Conservation (phyloP, 257 asterid species). For the Primulina eburnea region DNA sequence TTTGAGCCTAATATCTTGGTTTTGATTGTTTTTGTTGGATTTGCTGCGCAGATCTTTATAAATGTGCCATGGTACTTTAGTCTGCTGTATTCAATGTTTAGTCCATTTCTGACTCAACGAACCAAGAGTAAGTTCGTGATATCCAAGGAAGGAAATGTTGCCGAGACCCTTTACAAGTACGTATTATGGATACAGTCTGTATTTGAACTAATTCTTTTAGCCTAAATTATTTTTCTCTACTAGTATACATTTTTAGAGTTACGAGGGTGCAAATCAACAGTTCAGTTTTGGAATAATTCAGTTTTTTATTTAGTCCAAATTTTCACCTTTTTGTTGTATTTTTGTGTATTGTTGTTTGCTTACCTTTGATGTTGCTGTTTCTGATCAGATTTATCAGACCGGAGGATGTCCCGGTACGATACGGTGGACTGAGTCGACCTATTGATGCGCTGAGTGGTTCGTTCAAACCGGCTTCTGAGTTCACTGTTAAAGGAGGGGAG, state of each 20-base stretch:
- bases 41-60: constrained; percentile 58
- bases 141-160: constrained; percentile 86
- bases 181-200: neutral
- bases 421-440: constrained; percentile 83
- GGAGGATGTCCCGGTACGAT: constrained; percentile 75
- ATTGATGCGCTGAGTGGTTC: constrained; percentile 53
- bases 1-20: neutral
- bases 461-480: constrained; percentile 90
- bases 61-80: constrained; percentile 97
- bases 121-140: constrained; percentile 94
- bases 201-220: neutral
- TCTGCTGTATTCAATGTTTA: constrained; percentile 80
- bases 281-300: too few species aligned
- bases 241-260: neutral
- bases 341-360: neutral
- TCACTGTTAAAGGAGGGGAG: constrained; percentile 81
- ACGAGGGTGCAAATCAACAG: too few species aligned
- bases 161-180: constrained; percentile 93
- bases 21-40: neutral
- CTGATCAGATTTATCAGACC: constrained; percentile 66
- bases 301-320: too few species aligned
- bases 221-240: neutral
- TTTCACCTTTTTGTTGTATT: too few species aligned
- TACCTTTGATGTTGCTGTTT: neutral
- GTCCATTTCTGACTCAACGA: constrained; percentile 91